These are phyloP conservation scores for Vitis rotundifolia DNA, from an alignment of 164 flowering plant species.

Conservation along the genomic window DNA sequence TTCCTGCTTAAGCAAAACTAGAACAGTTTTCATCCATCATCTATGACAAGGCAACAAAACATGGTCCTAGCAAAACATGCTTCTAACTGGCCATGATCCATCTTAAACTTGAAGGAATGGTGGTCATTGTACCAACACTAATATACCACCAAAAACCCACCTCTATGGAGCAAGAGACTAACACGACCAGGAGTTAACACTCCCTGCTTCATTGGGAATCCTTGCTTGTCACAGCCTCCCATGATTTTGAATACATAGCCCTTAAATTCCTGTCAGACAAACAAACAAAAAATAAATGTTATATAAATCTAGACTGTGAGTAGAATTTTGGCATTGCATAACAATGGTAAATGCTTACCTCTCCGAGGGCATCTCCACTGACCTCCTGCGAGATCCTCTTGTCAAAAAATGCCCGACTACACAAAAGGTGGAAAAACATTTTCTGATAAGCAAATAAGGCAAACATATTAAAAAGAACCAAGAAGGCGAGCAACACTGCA, in stretches of 20 bases:
- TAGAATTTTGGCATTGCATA: not conserved
- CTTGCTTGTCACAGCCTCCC: conserved; percentile 55
- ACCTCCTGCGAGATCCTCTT: conserved; percentile 62
- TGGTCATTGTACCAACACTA: not conserved
- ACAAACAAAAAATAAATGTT: not conserved
- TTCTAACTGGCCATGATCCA: not conserved
- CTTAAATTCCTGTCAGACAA: conserved; percentile 30
- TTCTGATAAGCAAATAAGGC: not conserved
- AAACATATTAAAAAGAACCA: not conserved
- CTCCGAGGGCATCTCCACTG: conserved; percentile 46
- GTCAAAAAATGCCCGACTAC: conserved; percentile 49
- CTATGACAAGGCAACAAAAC: not conserved
- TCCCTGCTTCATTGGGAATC: conserved; percentile 52
- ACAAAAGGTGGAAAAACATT: not conserved
- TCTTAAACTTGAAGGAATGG: too few relatives aligned
- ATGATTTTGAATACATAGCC: conserved; percentile 49
- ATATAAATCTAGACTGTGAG: not conserved
- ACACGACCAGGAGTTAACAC: conserved; percentile 46
- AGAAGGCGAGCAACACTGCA: not conserved
- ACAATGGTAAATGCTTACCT: conserved; percentile 21
- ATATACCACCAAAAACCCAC: conserved; percentile 12
- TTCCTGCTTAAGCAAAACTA: conserved; percentile 21
- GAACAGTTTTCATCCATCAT: not conserved
- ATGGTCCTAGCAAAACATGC: not conserved
- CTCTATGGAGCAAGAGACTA: conserved; percentile 44